phyloP scores from a whole-genome alignment of 1,284 basidiomycete species.

The Cutaneotrichosporon cutaneum region DNA sequence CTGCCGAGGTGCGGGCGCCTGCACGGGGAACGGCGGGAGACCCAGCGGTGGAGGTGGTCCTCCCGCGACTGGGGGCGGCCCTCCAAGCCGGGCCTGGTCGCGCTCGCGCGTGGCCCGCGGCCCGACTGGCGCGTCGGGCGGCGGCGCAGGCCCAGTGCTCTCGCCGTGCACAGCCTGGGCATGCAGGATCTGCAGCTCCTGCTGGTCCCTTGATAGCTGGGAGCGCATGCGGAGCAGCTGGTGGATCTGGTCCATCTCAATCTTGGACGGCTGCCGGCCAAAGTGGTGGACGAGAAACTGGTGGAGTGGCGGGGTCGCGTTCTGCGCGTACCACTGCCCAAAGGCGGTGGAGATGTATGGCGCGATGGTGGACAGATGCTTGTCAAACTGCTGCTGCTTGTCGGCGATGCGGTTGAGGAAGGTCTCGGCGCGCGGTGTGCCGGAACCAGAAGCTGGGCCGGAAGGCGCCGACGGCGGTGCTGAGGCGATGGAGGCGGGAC shows the following conservation, averaged over 20 bases:
- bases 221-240: conserved; percentile 28
- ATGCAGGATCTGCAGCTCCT: conserved; percentile 26
- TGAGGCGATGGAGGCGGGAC: neutral
- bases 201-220: conserved; percentile 29
- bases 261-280: conserved; percentile 30
- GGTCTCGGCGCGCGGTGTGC: neutral
- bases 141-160: neutral
- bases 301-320: conserved; percentile 28
- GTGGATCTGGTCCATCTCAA: conserved; percentile 40
- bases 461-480: neutral
- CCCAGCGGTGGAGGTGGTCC: neutral
- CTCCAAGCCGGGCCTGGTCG: neutral
- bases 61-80: neutral
- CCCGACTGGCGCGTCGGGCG: conserved; percentile 1
- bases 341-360: conserved; percentile 47
- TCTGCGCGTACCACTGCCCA: conserved; percentile 36
- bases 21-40: neutral
- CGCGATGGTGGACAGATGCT: conserved; percentile 29
- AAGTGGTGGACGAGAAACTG: conserved; percentile 45
- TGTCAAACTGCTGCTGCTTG: conserved; percentile 29
- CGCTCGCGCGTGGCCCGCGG: conserved; percentile 6
- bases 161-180: conserved; percentile 17
- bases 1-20: neutral
- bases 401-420: conserved; percentile 30
- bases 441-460: neutral